Evolutionary conservation across 495 filamentous ascomycete species (phyloP), one percentile per base, ranked within the genome.

Genomic region (Amorphotheca resinae): DNA sequence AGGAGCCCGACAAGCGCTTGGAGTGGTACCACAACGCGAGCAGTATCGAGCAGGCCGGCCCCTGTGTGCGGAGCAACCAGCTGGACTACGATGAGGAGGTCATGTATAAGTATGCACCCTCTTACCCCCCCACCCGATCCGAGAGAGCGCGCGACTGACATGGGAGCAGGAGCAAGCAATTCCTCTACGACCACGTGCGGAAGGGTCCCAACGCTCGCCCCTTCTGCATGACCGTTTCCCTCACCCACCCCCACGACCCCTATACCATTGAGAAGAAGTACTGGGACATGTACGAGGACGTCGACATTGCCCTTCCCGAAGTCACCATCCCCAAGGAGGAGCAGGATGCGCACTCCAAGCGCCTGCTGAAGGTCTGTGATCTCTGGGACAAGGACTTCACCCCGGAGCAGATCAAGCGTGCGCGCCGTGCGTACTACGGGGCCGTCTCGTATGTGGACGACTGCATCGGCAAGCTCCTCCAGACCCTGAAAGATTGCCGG

Each of bases 21-120:
- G 86, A 94, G 61, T 94, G 83, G 78, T 93, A 89, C 53, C 86
- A 94, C 65, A 93, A 91, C 63, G 84, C 84, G 61, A 81, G 80
- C 44, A 91, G 84, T 7, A 86, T 94, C 48, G 65, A 85, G 58
- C 83, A 94, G 54, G 86, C 86, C 1, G 86, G 86, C 7, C 69
- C 74, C 2, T 87, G 85, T 42, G 74, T 91, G 22, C 72, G 84
- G 45, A 86, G 81, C 53, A 94, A 94, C 64, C 86, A 94, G 64
- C 72, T 94, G n/a, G 86, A 94, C 54, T 94, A 84, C 50, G 86
- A 94, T 51, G 84, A 91, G 63, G 86, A 94, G 60, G 84, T 91
- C 51, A 86, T 91, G 71, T 86, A 85, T 61, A 79, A 76, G 63
- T 54, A 31, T 23, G 44, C 45, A 35, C 17, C 15, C 8, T 11